These are phyloP conservation scores for Ophiocordyceps polyrhachis-furcata DNA, from an alignment of 2,329 filamentous ascomycete genomes.

Conservation along the genomic window DNA sequence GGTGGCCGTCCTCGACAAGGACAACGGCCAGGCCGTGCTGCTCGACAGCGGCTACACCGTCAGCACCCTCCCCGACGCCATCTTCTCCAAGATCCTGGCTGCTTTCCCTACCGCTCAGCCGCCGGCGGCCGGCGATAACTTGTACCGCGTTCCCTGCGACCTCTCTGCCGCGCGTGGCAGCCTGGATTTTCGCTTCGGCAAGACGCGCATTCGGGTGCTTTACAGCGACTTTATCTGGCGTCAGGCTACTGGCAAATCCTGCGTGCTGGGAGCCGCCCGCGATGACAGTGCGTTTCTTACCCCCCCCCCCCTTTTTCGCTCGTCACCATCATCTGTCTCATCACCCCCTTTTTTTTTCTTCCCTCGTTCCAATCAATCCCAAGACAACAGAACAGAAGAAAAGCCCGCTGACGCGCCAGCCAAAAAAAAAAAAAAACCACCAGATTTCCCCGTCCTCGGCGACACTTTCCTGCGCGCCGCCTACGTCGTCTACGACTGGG, in stretches of 20 bases:
- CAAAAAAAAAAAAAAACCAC: neutral
- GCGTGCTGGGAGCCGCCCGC: conserved; percentile 26
- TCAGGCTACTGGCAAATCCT: conserved; percentile 10
- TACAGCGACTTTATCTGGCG: conserved; percentile 28
- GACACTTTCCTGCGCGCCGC: conserved; percentile 25
- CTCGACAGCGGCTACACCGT: conserved; percentile 51
- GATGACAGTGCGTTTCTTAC: conserved; percentile 12
- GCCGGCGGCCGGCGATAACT: conserved; percentile 12
- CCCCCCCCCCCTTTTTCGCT: neutral
- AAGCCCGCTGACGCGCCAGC: neutral
- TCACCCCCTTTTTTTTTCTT: neutral
- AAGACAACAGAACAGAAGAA: neutral
- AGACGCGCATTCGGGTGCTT: conserved; percentile 22
- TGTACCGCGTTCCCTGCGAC: conserved; percentile 29
- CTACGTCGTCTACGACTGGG: conserved; percentile 24
- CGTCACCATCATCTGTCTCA: neutral
- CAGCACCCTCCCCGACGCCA: conserved; percentile 41
- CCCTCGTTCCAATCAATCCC: neutral
- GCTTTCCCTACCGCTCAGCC: conserved; percentile 15
- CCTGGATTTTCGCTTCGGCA: conserved; percentile 29
- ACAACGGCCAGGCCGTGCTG: conserved; percentile 25
- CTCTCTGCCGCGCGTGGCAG: conserved; percentile 16
- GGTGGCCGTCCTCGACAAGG: conserved; percentile 23
- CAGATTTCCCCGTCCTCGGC: conserved; percentile 20
- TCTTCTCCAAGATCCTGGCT: conserved; percentile 26